phyloP scores from a whole-genome alignment of 164 flowering plant species.

The Vitis riparia region DNA sequence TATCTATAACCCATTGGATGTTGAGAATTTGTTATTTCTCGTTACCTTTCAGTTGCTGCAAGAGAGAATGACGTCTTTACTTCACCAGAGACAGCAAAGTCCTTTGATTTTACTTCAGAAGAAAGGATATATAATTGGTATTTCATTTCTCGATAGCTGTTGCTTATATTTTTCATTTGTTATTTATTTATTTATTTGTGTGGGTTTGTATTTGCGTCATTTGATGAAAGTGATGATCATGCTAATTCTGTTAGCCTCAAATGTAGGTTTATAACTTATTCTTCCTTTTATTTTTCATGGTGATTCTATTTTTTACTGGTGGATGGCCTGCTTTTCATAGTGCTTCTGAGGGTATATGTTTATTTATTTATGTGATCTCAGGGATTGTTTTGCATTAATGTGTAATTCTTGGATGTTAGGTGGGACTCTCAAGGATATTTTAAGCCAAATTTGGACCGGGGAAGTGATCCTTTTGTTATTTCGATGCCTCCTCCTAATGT shows the following conservation, averaged over 20 bases:
- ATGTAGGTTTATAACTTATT: no score
- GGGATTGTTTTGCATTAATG: constrained; percentile 5
- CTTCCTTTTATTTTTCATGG: no score
- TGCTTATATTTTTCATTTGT: not conserved
- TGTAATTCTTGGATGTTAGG: constrained; percentile 40
- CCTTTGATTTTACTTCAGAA: constrained; percentile 78
- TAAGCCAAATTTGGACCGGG: constrained; percentile 67
- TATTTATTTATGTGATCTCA: not conserved
- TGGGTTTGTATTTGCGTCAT: not conserved
- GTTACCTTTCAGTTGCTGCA: constrained; percentile 46
- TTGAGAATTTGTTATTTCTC: not conserved
- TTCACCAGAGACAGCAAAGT: constrained; percentile 70
- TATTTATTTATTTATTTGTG: not conserved
- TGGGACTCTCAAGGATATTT: constrained; percentile 97
- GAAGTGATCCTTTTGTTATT: constrained; percentile 81
- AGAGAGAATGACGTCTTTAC: no score
- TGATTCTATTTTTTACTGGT: no score
- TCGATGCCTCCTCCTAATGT: constrained; percentile 99
- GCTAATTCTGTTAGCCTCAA: no score
- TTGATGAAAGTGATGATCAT: no score
- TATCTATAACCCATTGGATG: not conserved
- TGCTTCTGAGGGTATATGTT: not conserved
- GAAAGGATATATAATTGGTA: constrained; percentile 94
- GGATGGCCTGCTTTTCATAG: not conserved
- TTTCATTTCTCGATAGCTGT: not conserved